A percentile compares a stretch with the other conserved stretches of the same genome.
Evolutionary conservation across 2,329 filamentous ascomycete species (phyloP).

Genomic region (Sporothrix pallida): DNA sequence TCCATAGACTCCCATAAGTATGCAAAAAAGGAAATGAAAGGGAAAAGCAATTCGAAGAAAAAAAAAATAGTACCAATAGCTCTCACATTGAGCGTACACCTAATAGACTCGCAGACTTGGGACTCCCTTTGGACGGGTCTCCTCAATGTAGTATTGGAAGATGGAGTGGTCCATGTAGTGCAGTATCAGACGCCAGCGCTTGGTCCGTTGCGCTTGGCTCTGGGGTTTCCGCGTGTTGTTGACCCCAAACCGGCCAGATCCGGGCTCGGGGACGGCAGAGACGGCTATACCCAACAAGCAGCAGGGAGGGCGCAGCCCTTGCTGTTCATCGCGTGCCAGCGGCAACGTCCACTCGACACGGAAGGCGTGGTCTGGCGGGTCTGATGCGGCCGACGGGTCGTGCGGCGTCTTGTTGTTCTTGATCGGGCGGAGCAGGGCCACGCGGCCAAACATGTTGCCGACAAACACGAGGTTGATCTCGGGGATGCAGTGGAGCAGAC

Average conservation of each 20-base stretch:
- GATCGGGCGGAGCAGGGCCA: slow-evolving; percentile 67
- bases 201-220: slow-evolving; percentile 42
- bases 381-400: slow-evolving; percentile 29
- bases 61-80: neutral
- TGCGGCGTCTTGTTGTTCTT: slow-evolving; percentile 41
- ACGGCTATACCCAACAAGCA: slow-evolving; percentile 71
- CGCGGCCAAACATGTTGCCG: slow-evolving; percentile 70
- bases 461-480: slow-evolving; percentile 72
- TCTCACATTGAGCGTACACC: neutral
- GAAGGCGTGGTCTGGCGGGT: slow-evolving; percentile 47
- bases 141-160: slow-evolving; percentile 68
- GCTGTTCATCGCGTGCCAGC: slow-evolving; percentile 53
- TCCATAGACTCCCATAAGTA: neutral
- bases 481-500: slow-evolving; percentile 68
- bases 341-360: slow-evolving; percentile 62
- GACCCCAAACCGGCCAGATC: slow-evolving; percentile 41
- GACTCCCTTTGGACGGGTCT: slow-evolving; percentile 2
- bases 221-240: neutral
- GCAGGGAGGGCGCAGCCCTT: slow-evolving; percentile 51
- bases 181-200: slow-evolving; percentile 70
- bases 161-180: slow-evolving; percentile 74
- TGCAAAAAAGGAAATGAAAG: neutral
- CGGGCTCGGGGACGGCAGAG: slow-evolving; percentile 63
- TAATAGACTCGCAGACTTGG: neutral
- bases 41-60: neutral